These are phyloP conservation scores for Crucibulum laeve DNA, from an alignment of 768 basidiomycete genomes.

Conservation along the genomic window DNA sequence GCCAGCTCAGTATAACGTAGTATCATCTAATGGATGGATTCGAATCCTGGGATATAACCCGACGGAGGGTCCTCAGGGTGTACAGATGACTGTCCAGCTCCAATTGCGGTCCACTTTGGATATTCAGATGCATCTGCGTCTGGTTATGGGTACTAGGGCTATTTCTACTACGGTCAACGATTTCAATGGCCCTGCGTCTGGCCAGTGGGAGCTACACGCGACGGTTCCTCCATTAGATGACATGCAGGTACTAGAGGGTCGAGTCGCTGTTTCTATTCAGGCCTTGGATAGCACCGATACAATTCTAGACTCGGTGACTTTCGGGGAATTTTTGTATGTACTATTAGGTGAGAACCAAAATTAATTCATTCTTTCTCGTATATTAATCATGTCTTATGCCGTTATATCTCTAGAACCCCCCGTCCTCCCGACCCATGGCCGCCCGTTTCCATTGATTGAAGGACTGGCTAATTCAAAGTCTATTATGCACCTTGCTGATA, in stretches of 20 bases:
- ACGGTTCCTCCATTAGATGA: conserved; percentile 50
- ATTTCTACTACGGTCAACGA: conserved; percentile 64
- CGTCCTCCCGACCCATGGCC: too few species aligned
- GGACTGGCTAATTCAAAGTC: too few species aligned
- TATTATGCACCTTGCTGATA: too few species aligned
- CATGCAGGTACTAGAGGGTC: conserved; percentile 33
- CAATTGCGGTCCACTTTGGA: conserved; percentile 49
- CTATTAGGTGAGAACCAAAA: conserved; percentile 30
- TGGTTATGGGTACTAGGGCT: conserved; percentile 68
- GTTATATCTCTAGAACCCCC: conserved; percentile 7
- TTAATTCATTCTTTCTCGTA: conserved; percentile 4
- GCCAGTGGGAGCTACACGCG: conserved; percentile 64
- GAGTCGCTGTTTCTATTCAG: conserved; percentile 56
- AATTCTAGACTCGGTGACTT: conserved; percentile 60
- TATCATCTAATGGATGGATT: conserved; percentile 51
- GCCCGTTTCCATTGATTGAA: too few species aligned
- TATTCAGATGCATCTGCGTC: conserved; percentile 60
- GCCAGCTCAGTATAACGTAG: conserved; percentile 22
- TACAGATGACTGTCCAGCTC: conserved; percentile 60
- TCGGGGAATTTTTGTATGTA: conserved; percentile 71
- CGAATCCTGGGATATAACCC: conserved; percentile 65
- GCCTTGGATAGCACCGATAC: conserved; percentile 50
- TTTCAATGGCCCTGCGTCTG: conserved; percentile 39
- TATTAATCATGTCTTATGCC: conserved; percentile 6
- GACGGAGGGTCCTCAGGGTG: conserved; percentile 56